Percentiles rank a stretch among this genome's conserved stretches.
phyloP scores from a whole-genome alignment of 2,329 filamentous ascomycete species.

The Colletotrichum salicis region DNA sequence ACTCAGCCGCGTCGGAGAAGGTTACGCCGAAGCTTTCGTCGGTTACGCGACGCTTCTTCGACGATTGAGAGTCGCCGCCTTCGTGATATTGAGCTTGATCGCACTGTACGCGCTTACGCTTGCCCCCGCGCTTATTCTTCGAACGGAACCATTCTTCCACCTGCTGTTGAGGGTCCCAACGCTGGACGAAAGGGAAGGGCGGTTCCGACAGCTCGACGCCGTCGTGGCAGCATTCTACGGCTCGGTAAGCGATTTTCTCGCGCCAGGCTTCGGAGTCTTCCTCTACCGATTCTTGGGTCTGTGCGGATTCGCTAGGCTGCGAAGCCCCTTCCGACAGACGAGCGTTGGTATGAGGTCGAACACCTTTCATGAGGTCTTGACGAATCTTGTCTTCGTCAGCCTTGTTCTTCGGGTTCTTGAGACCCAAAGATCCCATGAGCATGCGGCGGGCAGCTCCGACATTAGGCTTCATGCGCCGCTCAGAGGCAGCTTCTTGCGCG shows the following conservation, averaged over 20 bases:
- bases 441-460: slow-evolving; percentile 73
- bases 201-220: slow-evolving; percentile 76
- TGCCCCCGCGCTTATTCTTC: slow-evolving; percentile 52
- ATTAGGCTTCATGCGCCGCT: slow-evolving; percentile 50
- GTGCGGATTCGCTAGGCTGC: neutral
- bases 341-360: slow-evolving; percentile 47
- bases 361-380: slow-evolving; percentile 66
- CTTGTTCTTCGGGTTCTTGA: slow-evolving; percentile 75
- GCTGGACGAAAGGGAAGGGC: slow-evolving; percentile 89
- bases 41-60: slow-evolving; percentile 31
- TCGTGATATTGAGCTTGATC: slow-evolving; percentile 54
- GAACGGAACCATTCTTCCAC: slow-evolving; percentile 46
- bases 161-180: slow-evolving; percentile 84
- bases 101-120: slow-evolving; percentile 60
- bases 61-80: slow-evolving; percentile 37
- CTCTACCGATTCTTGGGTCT: slow-evolving; percentile 37
- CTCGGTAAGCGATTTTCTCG: slow-evolving; percentile 76
- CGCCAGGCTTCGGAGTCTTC: slow-evolving; percentile 76
- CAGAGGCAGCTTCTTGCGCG: slow-evolving; percentile 28
- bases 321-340: slow-evolving; percentile 37
- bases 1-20: slow-evolving; percentile 22
- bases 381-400: slow-evolving; percentile 74
- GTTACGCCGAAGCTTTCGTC: slow-evolving; percentile 7
- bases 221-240: slow-evolving; percentile 85
- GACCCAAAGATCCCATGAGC: slow-evolving; percentile 77